Evolutionary conservation across 2,329 filamentous ascomycete species (phyloP).

Genomic region (Akanthomyces dipterigenus): DNA sequence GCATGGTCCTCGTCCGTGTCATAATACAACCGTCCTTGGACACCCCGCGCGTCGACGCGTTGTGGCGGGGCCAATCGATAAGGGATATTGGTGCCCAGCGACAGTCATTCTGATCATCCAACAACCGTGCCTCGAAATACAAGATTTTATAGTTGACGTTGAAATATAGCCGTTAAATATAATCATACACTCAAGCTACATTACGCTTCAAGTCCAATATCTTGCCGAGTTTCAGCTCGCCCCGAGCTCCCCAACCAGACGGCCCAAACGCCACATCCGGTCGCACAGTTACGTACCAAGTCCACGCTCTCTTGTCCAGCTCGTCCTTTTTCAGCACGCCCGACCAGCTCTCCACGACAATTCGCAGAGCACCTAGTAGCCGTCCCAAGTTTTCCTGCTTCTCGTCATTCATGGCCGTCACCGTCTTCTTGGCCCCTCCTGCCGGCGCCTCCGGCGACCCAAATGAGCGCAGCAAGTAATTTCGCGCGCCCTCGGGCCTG

Average conservation of each 20-base stretch:
- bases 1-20: not conserved
- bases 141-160: not conserved
- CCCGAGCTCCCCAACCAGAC: slow-evolving; percentile 79
- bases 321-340: slow-evolving; percentile 55
- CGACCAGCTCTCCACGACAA: slow-evolving; percentile 70
- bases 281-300: slow-evolving; percentile 71
- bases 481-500: slow-evolving; percentile 60
- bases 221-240: slow-evolving; percentile 55
- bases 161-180: not conserved
- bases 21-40: not conserved
- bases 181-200: not conserved
- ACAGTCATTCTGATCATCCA: not conserved
- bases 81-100: not conserved
- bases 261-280: slow-evolving; percentile 69
- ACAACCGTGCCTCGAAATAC: too few species aligned
- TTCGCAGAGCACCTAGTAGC: slow-evolving; percentile 63
- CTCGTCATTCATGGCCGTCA: slow-evolving; percentile 46
- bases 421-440: slow-evolving; percentile 40
- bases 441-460: slow-evolving; percentile 32
- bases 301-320: slow-evolving; percentile 70
- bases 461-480: slow-evolving; percentile 55
- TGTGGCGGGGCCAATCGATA: slow-evolving; percentile 13
- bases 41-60: slow-evolving; percentile 12
- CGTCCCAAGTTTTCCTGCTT: slow-evolving; percentile 64
- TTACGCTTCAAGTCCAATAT: slow-evolving; percentile 56